These are phyloP conservation scores for Colletotrichum coccodes DNA, from an alignment of 2,329 filamentous ascomycete genomes.

Conservation along the genomic window DNA sequence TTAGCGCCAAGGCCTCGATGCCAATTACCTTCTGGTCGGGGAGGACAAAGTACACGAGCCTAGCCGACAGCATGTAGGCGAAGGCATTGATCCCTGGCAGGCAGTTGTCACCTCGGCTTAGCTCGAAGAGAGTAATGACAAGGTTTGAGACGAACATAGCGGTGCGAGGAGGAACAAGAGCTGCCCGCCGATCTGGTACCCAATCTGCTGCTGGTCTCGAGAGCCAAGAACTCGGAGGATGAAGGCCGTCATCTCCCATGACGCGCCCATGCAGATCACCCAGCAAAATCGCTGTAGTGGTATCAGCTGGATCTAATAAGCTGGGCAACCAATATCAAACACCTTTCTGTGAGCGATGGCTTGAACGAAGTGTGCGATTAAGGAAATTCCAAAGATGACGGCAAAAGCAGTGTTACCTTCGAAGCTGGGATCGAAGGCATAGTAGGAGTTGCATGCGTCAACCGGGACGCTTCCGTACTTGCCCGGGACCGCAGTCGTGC, in stretches of 20 bases:
- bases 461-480: conserved; percentile 44
- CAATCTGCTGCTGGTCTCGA: conserved; percentile 48
- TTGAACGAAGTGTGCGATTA: conserved; percentile 41
- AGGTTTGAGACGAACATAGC: conserved; percentile 43
- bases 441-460: conserved; percentile 45
- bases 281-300: conserved; percentile 43
- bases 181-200: conserved; percentile 42
- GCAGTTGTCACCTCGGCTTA: background rate
- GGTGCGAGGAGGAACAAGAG: conserved; percentile 54
- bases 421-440: conserved; percentile 45
- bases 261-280: conserved; percentile 51
- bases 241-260: conserved; percentile 53
- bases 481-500: conserved; percentile 45
- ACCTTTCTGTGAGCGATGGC: conserved; percentile 45
- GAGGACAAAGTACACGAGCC: conserved; percentile 50
- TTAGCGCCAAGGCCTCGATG: conserved; percentile 48
- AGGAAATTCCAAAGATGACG: conserved; percentile 42
- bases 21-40: conserved; percentile 49
- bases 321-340: background rate
- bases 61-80: conserved; percentile 55
- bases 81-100: conserved; percentile 53
- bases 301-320: fast-evolving
- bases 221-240: conserved; percentile 46
- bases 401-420: conserved; percentile 45
- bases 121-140: background rate